These are phyloP conservation scores for Jackrogersella minutella DNA, from an alignment of 495 filamentous ascomycete species.

Conservation along the genomic window DNA sequence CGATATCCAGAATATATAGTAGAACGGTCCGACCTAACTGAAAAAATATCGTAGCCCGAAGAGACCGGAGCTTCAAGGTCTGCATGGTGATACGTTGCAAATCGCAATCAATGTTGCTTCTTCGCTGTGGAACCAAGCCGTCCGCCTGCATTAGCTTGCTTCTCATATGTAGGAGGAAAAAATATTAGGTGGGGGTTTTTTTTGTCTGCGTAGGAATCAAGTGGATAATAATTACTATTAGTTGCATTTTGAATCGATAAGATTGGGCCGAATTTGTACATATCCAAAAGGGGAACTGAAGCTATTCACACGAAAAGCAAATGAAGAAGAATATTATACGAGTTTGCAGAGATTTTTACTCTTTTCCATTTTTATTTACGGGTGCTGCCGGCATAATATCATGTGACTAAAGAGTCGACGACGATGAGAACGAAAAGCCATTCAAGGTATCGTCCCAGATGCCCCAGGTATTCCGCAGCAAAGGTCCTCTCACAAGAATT, in stretches of 20 bases:
- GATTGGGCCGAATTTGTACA: background rate
- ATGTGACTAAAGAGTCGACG: slow-evolving; percentile 14
- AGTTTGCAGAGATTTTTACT: slow-evolving; percentile 38
- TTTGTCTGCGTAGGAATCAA: slow-evolving; percentile 12
- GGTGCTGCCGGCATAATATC: slow-evolving; percentile 35
- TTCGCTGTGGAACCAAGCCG: slow-evolving; percentile 16
- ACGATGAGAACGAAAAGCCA: slow-evolving; percentile 33
- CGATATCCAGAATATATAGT: background rate
- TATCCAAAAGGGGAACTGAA: slow-evolving; percentile 11
- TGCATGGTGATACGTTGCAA: slow-evolving; percentile 18
- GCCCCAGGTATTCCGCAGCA: slow-evolving; percentile 32
- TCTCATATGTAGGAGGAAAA: slow-evolving; percentile 6
- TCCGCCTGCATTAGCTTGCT: slow-evolving; percentile 32
- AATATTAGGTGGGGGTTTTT: no score
- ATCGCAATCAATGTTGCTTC: slow-evolving; percentile 32
- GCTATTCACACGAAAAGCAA: background rate
- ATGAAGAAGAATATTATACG: background rate
- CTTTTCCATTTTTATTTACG: slow-evolving; percentile 42
- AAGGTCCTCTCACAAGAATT: slow-evolving; percentile 42
- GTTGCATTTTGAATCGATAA: slow-evolving; percentile 12
- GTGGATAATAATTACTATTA: background rate
- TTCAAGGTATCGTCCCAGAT: slow-evolving; percentile 26
- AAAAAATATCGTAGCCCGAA: background rate
- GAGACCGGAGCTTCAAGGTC: background rate
- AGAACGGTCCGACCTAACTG: background rate